Conservation (phyloP, 83 land plant species). For the Diphasiastrum complanatum region DNA sequence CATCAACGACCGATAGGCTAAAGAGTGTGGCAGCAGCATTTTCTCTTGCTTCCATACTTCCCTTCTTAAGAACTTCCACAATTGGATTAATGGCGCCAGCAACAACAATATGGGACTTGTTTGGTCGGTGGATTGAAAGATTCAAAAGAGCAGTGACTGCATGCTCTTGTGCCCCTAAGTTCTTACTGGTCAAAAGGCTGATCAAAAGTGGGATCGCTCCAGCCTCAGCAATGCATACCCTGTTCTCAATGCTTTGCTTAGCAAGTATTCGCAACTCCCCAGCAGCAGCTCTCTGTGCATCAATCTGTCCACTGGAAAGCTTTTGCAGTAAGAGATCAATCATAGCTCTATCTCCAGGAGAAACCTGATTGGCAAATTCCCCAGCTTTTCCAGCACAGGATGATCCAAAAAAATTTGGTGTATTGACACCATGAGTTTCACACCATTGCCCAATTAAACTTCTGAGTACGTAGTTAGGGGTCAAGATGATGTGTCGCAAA, state of each 20-base stretch:
- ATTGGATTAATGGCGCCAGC: constrained; percentile 30
- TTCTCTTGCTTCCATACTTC: constrained; percentile 35
- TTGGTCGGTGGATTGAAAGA: constrained; percentile 32
- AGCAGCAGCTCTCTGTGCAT: constrained; percentile 27
- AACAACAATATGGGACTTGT: constrained; percentile 26
- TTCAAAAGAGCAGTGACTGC: constrained; percentile 45
- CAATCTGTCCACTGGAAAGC: constrained; percentile 23
- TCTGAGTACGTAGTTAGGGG: constrained; percentile 24
- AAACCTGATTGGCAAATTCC: neutral
- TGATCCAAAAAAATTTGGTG: neutral
- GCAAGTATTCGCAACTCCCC: constrained; percentile 40
- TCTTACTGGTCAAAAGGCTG: constrained; percentile 23
- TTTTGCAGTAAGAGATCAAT: constrained; percentile 23
- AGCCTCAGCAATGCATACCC: constrained; percentile 41
- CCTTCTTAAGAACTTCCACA: constrained; percentile 31
- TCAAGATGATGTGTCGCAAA: constrained; percentile 40
- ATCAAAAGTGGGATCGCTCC: constrained; percentile 41
- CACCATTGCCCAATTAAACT: constrained; percentile 32
- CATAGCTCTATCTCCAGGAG: constrained; percentile 18
- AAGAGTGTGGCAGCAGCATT: constrained; percentile 46
- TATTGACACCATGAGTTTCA: constrained; percentile 12
- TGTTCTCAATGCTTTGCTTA: constrained; percentile 34
- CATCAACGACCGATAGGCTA: constrained; percentile 28
- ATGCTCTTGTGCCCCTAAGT: constrained; percentile 33
- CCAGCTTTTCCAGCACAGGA: constrained; percentile 1